These are phyloP conservation scores for Paraurostyla sp. DNA, from an alignment of 73 alveolate genomes.

Conservation along the genomic window DNA sequence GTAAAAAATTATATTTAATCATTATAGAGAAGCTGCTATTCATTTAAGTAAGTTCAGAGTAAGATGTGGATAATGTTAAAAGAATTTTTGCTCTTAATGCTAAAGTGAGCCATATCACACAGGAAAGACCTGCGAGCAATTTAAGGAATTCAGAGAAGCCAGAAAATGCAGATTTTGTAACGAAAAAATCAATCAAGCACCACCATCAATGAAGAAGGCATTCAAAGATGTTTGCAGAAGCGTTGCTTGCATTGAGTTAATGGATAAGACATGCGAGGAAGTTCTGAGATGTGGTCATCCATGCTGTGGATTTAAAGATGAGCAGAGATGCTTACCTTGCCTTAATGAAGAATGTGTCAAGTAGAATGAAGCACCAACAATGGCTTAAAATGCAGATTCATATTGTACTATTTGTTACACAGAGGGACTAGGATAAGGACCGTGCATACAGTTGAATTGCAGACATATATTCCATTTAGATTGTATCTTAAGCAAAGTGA, in stretches of 20 bases:
- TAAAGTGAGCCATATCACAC: constrained; percentile 74
- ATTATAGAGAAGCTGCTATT: constrained; percentile 72
- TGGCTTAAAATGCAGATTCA: constrained; percentile 67
- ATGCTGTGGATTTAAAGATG: constrained; percentile 77
- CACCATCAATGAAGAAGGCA: constrained; percentile 40
- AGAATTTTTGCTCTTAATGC: constrained; percentile 75
- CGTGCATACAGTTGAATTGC: constrained; percentile 63
- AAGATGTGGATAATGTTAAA: constrained; percentile 71
- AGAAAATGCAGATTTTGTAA: constrained; percentile 72
- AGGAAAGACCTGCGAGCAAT: constrained; percentile 81
- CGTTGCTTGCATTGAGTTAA: constrained; percentile 67
- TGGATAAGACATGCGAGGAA: constrained; percentile 73
- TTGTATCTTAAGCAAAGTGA: constrained; percentile 36
- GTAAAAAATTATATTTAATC: too few relatives aligned
- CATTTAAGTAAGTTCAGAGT: constrained; percentile 74
- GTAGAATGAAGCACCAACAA: constrained; percentile 12
- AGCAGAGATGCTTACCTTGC: constrained; percentile 82
- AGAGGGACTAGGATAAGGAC: constrained; percentile 38
- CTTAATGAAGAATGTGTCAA: constrained; percentile 75
- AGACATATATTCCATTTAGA: constrained; percentile 72
- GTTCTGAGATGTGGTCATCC: constrained; percentile 78
- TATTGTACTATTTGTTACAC: constrained; percentile 70
- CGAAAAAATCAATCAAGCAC: constrained; percentile 32
- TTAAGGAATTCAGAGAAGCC: constrained; percentile 64
- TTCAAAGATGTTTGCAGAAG: constrained; percentile 74